Evolutionary conservation across 2,329 filamentous ascomycete genomes (phyloP).

Genomic region (Rhinocladiella mackenziei): DNA sequence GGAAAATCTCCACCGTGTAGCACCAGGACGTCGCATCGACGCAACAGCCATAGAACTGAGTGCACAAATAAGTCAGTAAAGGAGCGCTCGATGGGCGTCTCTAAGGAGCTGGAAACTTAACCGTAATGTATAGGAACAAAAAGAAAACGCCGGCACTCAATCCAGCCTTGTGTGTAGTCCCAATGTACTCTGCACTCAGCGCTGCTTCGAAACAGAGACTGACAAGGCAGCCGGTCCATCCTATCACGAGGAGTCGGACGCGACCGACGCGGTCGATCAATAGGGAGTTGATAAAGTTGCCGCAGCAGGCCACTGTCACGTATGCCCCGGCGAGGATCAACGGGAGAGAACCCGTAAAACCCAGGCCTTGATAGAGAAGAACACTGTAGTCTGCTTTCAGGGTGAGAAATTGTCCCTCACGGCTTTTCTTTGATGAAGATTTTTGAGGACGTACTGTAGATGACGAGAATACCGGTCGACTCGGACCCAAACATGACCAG

Average conservation of each 20-base stretch:
- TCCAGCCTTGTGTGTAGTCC: constrained; percentile 7
- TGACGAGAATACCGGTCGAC: constrained; percentile 4
- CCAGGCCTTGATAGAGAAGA: constrained; percentile 4
- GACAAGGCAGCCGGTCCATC: not conserved
- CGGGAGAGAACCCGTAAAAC: not conserved
- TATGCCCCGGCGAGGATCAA: constrained; percentile 3
- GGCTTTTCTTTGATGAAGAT: too few species aligned
- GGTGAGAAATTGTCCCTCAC: too few species aligned
- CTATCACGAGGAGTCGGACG: not conserved
- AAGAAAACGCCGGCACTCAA: constrained; percentile 16
- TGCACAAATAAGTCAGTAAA: not conserved
- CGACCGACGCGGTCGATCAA: constrained; percentile 3
- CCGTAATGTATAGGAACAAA: constrained; percentile 11
- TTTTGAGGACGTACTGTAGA: constrained; percentile 38
- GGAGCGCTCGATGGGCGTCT: too few species aligned
- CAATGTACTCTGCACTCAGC: constrained; percentile 7
- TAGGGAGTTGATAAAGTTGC: constrained; percentile 1
- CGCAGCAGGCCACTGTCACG: not conserved
- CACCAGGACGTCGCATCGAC: constrained; percentile 6
- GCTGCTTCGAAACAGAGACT: constrained; percentile 7
- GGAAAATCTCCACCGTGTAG: constrained; percentile 15
- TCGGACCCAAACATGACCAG: constrained; percentile 3
- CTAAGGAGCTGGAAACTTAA: not conserved
- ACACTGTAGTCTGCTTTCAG: constrained; percentile 2
- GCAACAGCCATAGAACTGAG: constrained; percentile 7